Percentiles rank a stretch among this genome's conserved stretches.
phyloP scores from a whole-genome alignment of 2,329 filamentous ascomycete species.

The Ceratocystis albifundus region DNA sequence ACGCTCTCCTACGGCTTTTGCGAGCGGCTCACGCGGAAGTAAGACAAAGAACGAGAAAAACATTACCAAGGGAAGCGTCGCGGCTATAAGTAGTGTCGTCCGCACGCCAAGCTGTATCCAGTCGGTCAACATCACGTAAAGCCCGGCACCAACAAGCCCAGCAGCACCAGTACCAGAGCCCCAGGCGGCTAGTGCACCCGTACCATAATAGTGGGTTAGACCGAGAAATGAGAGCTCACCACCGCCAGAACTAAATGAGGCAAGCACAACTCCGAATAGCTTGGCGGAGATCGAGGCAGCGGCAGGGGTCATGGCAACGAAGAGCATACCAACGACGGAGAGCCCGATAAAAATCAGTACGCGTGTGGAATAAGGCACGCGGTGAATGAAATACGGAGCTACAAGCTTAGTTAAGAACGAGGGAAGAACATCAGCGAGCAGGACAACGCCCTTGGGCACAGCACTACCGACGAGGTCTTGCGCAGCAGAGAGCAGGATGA shows the following conservation, averaged over 20 bases:
- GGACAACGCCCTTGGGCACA: slow-evolving; percentile 81
- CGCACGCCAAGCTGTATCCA: slow-evolving; percentile 64
- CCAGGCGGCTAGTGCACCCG: slow-evolving; percentile 79
- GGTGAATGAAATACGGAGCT: slow-evolving; percentile 88
- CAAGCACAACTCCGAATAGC: slow-evolving; percentile 70
- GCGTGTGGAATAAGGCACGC: slow-evolving; percentile 66
- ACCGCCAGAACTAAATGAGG: slow-evolving; percentile 72
- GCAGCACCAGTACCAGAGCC: slow-evolving; percentile 84
- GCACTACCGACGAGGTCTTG: slow-evolving; percentile 80
- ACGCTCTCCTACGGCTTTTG: slow-evolving; percentile 34
- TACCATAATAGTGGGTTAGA: slow-evolving; percentile 86
- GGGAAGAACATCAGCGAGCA: slow-evolving; percentile 84
- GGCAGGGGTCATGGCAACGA: slow-evolving; percentile 66
- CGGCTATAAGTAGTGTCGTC: slow-evolving; percentile 62
- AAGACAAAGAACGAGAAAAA: slow-evolving; percentile 74
- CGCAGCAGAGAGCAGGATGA: slow-evolving; percentile 88
- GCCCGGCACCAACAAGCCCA: slow-evolving; percentile 71
- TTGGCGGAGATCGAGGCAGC: slow-evolving; percentile 50
- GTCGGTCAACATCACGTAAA: slow-evolving; percentile 79
- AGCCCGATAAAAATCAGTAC: slow-evolving; percentile 62
- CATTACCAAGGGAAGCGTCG: slow-evolving; percentile 72
- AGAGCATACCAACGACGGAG: slow-evolving; percentile 76
- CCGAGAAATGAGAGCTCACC: slow-evolving; percentile 87
- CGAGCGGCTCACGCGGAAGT: slow-evolving; percentile 57
- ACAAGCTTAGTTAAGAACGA: slow-evolving; percentile 79